phyloP scores from a whole-genome alignment of 768 basidiomycete species.

The Boletus patriciae region DNA sequence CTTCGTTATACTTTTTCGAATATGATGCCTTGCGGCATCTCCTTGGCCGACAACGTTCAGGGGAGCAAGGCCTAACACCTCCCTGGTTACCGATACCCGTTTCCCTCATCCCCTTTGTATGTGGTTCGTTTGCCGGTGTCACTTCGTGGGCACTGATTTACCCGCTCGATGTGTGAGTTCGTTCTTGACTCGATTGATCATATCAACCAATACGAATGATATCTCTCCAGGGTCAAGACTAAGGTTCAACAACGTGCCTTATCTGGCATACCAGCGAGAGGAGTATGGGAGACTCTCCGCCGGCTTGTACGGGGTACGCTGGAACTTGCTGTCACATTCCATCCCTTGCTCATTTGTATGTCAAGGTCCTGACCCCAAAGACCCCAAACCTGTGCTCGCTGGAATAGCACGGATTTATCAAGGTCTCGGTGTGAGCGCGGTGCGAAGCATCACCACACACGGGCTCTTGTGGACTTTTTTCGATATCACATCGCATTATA shows the following conservation, averaged over 20 bases:
- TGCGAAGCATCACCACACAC: conserved; percentile 90
- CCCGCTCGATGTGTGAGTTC: conserved; percentile 84
- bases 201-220: neutral
- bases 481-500: conserved; percentile 74
- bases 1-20: conserved; percentile 89
- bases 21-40: conserved; percentile 91
- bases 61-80: conserved; percentile 82
- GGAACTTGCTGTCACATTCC: neutral
- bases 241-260: conserved; percentile 93
- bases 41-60: conserved; percentile 71
- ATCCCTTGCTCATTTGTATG: conserved; percentile 1
- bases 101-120: conserved; percentile 85
- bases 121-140: conserved; percentile 88
- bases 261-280: conserved; percentile 71
- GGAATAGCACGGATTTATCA: conserved; percentile 88
- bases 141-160: conserved; percentile 90
- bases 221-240: conserved; percentile 72
- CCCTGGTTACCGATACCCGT: conserved; percentile 80
- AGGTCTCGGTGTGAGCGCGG: conserved; percentile 90
- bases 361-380: conserved; percentile 72
- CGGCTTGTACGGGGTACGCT: conserved; percentile 76
- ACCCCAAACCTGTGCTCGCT: conserved; percentile 71
- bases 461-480: conserved; percentile 94
- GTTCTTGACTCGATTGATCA: neutral
- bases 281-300: conserved; percentile 68